Evolutionary conservation across 805 yeast species (phyloP).

Genomic region (Cyberlindnera sargentensis): DNA sequence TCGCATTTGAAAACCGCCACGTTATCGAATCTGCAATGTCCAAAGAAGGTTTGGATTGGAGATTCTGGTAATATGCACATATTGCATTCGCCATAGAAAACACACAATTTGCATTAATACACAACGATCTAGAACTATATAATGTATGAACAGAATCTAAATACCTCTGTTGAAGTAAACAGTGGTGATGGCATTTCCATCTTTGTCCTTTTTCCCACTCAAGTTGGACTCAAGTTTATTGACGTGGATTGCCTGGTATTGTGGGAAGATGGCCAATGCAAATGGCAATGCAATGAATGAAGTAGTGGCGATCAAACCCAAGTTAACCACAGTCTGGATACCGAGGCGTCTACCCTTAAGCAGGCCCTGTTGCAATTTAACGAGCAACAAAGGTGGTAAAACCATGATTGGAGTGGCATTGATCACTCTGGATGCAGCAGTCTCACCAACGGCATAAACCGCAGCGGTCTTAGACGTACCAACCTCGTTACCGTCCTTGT

Average conservation of each 20-base stretch:
- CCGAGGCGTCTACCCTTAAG: slow-evolving; percentile 62
- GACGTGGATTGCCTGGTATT: slow-evolving; percentile 59
- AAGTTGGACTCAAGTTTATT: slow-evolving; percentile 58
- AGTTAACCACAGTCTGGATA: slow-evolving; percentile 63
- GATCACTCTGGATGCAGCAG: slow-evolving; percentile 90
- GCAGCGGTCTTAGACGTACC: slow-evolving; percentile 87
- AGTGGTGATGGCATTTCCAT: slow-evolving; percentile 48
- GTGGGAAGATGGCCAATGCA: slow-evolving; percentile 95
- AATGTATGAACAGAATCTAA: slow-evolving; percentile 26
- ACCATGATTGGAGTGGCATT: slow-evolving; percentile 98
- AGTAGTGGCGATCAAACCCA: slow-evolving; percentile 80
- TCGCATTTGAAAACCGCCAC: slow-evolving; percentile 32
- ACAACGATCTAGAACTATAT: background rate
- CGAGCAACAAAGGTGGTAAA: slow-evolving; percentile 81
- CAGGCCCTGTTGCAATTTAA: slow-evolving; percentile 64
- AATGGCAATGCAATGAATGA: slow-evolving; percentile 87
- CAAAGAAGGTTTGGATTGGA: slow-evolving; percentile 41
- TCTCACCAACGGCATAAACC: slow-evolving; percentile 88
- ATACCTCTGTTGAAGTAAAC: slow-evolving; percentile 95
- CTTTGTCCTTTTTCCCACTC: slow-evolving; percentile 48
- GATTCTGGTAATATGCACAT: slow-evolving; percentile 43
- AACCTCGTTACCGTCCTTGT: slow-evolving; percentile 55
- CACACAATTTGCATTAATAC: background rate
- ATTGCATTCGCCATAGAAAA: background rate
- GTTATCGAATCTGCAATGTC: slow-evolving; percentile 45